Conservation (phyloP, 768 basidiomycete species). For the Pleurotus tuoliensis region DNA sequence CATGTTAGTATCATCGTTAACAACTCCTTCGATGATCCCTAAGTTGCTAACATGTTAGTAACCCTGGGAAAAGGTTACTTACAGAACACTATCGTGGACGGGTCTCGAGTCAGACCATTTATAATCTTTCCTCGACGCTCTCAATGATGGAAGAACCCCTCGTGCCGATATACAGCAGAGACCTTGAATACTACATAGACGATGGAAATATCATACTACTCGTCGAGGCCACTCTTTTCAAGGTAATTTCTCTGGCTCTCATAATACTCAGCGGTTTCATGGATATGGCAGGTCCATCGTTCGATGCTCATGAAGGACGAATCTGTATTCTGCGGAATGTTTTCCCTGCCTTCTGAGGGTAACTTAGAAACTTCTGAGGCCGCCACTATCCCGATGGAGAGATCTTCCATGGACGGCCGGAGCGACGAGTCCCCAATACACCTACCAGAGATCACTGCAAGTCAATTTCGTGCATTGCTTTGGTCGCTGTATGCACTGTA, state of each 20-base stretch:
- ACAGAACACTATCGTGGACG: no score
- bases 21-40: no score
- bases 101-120: no score
- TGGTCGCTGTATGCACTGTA: slow-evolving; percentile 41
- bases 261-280: background rate
- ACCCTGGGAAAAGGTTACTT: no score
- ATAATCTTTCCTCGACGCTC: no score
- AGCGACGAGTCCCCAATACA: slow-evolving; percentile 10
- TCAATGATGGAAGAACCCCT: background rate
- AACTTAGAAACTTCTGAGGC: background rate
- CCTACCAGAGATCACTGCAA: slow-evolving; percentile 10
- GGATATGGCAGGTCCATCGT: slow-evolving; percentile 4
- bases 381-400: background rate
- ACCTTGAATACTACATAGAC: slow-evolving; percentile 4
- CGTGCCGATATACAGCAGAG: background rate
- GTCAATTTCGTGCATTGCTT: slow-evolving; percentile 9
- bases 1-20: no score
- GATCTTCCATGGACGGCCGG: slow-evolving; percentile 2
- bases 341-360: background rate
- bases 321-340: slow-evolving; percentile 10
- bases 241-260: background rate
- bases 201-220: slow-evolving; percentile 8
- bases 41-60: no score
- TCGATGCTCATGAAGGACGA: slow-evolving; percentile 9
- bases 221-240: slow-evolving; percentile 9